phyloP scores from a whole-genome alignment of 768 basidiomycete genomes.

The Russula lepida region DNA sequence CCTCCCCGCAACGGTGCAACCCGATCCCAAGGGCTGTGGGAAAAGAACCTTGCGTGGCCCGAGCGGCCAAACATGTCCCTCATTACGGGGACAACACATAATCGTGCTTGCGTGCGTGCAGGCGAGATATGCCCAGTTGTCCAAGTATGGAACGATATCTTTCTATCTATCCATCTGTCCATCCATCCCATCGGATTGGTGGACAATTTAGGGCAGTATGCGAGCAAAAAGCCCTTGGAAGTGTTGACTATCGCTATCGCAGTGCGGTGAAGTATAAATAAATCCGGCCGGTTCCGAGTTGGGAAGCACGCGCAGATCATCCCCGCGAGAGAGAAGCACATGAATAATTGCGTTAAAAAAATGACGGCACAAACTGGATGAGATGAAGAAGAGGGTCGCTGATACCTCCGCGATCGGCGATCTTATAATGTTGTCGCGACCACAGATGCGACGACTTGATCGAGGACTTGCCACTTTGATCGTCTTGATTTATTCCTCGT shows the following conservation, averaged over 20 bases:
- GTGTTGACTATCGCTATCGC: background rate
- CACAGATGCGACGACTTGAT: background rate
- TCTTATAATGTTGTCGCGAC: background rate
- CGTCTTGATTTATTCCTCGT: background rate
- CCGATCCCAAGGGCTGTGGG: background rate
- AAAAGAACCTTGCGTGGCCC: background rate
- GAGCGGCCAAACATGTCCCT: background rate
- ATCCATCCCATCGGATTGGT: background rate
- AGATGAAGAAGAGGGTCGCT: background rate
- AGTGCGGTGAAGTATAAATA: too few species aligned
- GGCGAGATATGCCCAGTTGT: background rate
- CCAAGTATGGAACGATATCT: background rate
- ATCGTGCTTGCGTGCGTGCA: background rate
- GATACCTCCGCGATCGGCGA: slow-evolving; percentile 1
- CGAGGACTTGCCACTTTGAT: background rate
- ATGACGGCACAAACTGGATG: background rate
- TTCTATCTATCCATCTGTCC: background rate
- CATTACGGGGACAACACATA: background rate
- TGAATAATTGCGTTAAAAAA: background rate
- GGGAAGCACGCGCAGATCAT: background rate
- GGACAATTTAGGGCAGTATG: background rate
- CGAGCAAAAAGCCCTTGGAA: background rate
- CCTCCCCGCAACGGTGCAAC: background rate
- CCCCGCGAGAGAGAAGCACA: background rate
- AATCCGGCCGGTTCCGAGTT: slow-evolving; percentile 8